These are phyloP conservation scores for Fusarium cicatricum DNA, from an alignment of 2,329 filamentous ascomycete species.

Conservation along the genomic window DNA sequence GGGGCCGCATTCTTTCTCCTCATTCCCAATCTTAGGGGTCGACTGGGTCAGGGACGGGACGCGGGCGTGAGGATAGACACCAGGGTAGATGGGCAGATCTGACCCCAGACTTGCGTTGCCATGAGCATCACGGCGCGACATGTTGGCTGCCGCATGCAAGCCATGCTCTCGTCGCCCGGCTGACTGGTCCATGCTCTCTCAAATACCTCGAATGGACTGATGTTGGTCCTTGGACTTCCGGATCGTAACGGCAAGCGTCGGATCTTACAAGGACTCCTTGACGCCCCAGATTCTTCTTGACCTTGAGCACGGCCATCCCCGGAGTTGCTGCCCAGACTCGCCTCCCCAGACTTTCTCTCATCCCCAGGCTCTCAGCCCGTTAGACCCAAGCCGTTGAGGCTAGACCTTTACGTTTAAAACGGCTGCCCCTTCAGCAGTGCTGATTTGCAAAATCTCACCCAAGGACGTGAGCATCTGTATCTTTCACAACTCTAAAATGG, in stretches of 20 bases:
- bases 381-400: not conserved
- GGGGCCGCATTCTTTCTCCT: slow-evolving; percentile 33
- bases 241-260: slow-evolving; percentile 20
- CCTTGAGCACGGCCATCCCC: not conserved
- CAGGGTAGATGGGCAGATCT: slow-evolving; percentile 28
- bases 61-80: slow-evolving; percentile 23
- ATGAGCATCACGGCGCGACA: slow-evolving; percentile 2
- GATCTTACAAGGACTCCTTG: slow-evolving; percentile 1
- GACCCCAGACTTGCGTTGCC: slow-evolving; percentile 24
- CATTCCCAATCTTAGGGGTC: slow-evolving; percentile 23
- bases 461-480: not conserved
- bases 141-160: slow-evolving; percentile 11
- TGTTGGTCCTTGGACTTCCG: not conserved
- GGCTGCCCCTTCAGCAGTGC: not conserved
- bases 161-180: not conserved
- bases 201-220: slow-evolving; percentile 9
- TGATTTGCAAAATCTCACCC: not conserved
- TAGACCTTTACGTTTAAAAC: not conserved
- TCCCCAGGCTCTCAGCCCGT: not conserved
- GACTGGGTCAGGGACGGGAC: slow-evolving; percentile 18
- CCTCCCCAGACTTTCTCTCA: not conserved
- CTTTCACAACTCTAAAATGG: not conserved
- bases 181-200: slow-evolving; percentile 2
- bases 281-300: slow-evolving; percentile 22
- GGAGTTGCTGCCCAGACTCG: not conserved